These are phyloP conservation scores for Lipomyces yamanashiensis DNA, from an alignment of 805 yeast genomes.

Conservation along the genomic window DNA sequence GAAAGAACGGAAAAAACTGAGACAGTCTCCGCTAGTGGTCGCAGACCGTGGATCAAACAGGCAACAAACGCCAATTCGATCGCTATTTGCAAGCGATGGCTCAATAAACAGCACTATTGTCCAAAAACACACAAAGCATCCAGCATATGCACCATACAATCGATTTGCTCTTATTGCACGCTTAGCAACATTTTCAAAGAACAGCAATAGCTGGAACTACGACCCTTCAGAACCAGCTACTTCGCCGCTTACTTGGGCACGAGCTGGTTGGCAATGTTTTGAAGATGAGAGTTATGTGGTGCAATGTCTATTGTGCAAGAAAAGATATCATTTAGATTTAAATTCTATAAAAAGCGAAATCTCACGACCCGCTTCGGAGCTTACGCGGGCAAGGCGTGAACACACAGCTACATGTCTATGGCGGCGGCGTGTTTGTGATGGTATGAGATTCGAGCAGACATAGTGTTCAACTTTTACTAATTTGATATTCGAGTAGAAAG, in stretches of 20 bases:
- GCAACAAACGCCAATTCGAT: not conserved
- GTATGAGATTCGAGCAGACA: not conserved
- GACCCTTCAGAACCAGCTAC: conserved; percentile 20
- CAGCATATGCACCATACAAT: conserved; percentile 33
- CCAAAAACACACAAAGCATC: not conserved
- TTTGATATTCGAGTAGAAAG: not conserved
- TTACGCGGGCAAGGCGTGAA: conserved; percentile 14
- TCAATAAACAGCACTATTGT: not conserved
- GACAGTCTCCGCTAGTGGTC: not conserved
- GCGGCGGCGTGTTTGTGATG: conserved; percentile 31
- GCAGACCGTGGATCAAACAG: too few relatives aligned
- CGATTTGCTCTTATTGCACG: conserved; percentile 25
- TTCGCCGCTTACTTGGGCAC: conserved; percentile 28
- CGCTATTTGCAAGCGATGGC: conserved; percentile 1
- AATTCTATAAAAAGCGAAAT: not conserved
- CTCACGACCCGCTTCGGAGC: conserved; percentile 3
- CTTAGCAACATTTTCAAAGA: conserved; percentile 22
- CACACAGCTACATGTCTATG: conserved; percentile 26
- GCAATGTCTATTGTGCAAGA: conserved; percentile 17
- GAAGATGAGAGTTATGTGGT: not conserved
- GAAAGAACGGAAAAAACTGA: conserved; percentile 5
- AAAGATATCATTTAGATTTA: not conserved
- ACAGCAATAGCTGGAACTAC: conserved; percentile 8
- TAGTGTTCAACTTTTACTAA: not conserved
- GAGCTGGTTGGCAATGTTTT: conserved; percentile 30